Conservation (phyloP, 2,329 filamentous ascomycete genomes). For the Venturia carpophila region DNA sequence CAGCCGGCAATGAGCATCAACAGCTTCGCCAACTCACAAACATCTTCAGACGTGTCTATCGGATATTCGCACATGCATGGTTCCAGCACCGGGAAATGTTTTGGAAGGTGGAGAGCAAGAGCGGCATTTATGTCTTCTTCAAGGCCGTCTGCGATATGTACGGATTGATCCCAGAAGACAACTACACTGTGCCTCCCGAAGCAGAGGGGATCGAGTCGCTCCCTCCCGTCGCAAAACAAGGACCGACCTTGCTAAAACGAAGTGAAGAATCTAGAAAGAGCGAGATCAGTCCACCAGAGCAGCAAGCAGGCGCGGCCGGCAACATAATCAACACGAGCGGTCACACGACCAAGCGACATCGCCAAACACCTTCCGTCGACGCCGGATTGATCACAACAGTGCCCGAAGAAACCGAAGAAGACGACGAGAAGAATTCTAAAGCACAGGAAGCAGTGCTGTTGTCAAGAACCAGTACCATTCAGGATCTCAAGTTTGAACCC, state of each 20-base stretch:
- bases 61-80: slow-evolving; percentile 98
- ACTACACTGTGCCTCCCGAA: slow-evolving; percentile 89
- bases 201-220: slow-evolving; percentile 68
- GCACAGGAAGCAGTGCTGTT: not conserved
- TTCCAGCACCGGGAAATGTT: slow-evolving; percentile 95
- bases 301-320: slow-evolving; percentile 22
- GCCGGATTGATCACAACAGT: slow-evolving; percentile 69
- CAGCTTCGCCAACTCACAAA: slow-evolving; percentile 83
- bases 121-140: slow-evolving; percentile 93
- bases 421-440: slow-evolving; percentile 30
- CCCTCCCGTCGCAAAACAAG: slow-evolving; percentile 23
- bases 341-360: slow-evolving; percentile 74
- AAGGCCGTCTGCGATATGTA: slow-evolving; percentile 95
- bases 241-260: slow-evolving; percentile 25
- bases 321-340: slow-evolving; percentile 44
- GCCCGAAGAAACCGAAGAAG: slow-evolving; percentile 74
- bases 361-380: slow-evolving; percentile 71
- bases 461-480: not conserved
- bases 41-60: slow-evolving; percentile 86
- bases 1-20: slow-evolving; percentile 30
- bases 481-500: not conserved
- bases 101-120: slow-evolving; percentile 83
- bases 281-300: slow-evolving; percentile 14
- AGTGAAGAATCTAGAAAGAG: slow-evolving; percentile 30
- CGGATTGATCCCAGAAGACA: slow-evolving; percentile 80